Percentiles rank a stretch among this genome's conserved stretches.
These are phyloP conservation scores for Styphnolobium japonicum DNA, from an alignment of 306 rosid genomes.

Conservation along the genomic window DNA sequence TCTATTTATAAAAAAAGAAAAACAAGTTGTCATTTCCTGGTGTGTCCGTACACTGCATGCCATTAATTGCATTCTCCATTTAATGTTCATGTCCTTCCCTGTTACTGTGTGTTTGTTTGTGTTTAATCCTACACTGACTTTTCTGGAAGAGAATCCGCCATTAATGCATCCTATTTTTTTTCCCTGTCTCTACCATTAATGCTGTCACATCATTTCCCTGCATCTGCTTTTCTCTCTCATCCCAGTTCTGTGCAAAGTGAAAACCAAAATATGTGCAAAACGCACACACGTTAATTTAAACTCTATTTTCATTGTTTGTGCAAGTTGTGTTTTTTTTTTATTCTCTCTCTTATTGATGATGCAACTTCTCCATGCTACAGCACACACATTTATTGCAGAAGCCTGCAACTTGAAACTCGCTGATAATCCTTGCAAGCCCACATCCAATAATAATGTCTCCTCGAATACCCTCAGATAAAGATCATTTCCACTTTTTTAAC, in stretches of 20 bases:
- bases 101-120: conserved; percentile 32
- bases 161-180: conserved; percentile 40
- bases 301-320: conserved; percentile 38
- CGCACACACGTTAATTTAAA: conserved; percentile 14
- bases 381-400: conserved; percentile 60
- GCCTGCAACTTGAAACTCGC: conserved; percentile 45
- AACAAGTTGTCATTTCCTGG: conserved; percentile 25
- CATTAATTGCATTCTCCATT: conserved; percentile 43
- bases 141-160: conserved; percentile 52
- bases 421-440: conserved; percentile 33
- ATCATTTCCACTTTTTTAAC: conserved; percentile 10
- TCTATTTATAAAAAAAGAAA: no score
- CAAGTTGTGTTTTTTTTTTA: no score
- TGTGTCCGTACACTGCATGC: conserved; percentile 40
- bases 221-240: conserved; percentile 38
- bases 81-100: conserved; percentile 39
- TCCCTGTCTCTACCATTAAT: conserved; percentile 27
- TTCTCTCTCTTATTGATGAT: conserved; percentile 56
- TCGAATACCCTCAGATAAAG: conserved; percentile 16
- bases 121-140: conserved; percentile 51
- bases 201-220: conserved; percentile 42
- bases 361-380: conserved; percentile 57
- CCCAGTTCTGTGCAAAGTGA: conserved; percentile 47
- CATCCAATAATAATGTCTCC: conserved; percentile 34
- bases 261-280: conserved; percentile 44